Base-by-base conservation (phyloP, 495 filamentous ascomycete genomes). In the Penicillium manginii region DNA sequence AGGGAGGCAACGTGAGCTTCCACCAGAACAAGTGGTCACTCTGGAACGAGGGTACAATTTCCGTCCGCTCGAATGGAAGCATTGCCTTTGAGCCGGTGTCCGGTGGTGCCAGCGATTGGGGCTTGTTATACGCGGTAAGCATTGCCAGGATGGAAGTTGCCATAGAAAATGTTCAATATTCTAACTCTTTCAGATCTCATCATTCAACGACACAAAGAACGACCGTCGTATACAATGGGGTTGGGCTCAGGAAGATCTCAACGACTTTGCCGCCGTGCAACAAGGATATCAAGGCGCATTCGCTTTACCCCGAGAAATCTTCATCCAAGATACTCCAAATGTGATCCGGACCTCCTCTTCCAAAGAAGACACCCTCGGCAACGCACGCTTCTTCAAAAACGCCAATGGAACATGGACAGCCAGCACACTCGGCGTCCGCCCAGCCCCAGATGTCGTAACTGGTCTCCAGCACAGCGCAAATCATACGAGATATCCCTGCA, bases 141-240 rank as follows among this genome's bases (percentile, higher is more conserved):
- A 33, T 33, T 14, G 12, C 33, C 35, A 12, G 3, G 6, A 43
- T n/a, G 8, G 6, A 43, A 42, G 15, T 2, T n/a, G 0, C 15
- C 15, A n/a, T 11, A 40, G 31, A 40, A 18, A 18, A 17, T 43
- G 14, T n/a, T 17, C 40, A 43, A 43, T 43, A 17, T 19, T 19
- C 17, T 17, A 9, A n/a, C 17, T 43, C 3, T 4, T 29, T 11
- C 37, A 59, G 57, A 59, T 59, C 35, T 31, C 52, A 31, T 54
- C 57, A 1, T 59, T 63, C 52, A 58, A 59, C 39, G 60, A 63
- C n/a, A 52, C 42, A 45, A 63, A 63, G 31, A 63, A 63, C 33
- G 59, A 63, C 48, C 61, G 61, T 18, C 56, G 56, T 8, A 59
- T 63, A 22, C 61, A 63, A 42, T 63, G 56, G 56, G 61, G 61